phyloP scores from a whole-genome alignment of 2,329 filamentous ascomycete species.

The Trichoderma citrinoviride region DNA sequence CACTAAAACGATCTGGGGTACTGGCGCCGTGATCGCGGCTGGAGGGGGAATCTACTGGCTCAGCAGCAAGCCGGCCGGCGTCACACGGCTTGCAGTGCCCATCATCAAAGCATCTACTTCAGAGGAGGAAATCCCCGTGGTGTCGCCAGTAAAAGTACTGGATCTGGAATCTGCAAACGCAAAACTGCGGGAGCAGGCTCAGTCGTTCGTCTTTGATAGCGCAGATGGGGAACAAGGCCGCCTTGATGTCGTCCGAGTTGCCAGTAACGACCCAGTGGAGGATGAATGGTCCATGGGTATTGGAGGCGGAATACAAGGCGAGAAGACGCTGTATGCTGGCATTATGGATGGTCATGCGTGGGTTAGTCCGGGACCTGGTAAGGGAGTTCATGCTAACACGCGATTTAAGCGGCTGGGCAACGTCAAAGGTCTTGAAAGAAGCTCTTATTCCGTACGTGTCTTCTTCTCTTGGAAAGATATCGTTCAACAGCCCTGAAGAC shows the following conservation, averaged over 20 bases:
- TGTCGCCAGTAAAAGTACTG: constrained; percentile 31
- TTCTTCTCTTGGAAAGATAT: constrained; percentile 33
- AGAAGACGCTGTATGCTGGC: constrained; percentile 35
- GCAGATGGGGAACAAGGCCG: constrained; percentile 30
- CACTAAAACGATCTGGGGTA: neutral
- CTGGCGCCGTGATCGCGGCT: neutral
- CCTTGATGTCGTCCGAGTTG: constrained; percentile 35
- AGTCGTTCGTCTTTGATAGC: constrained; percentile 33
- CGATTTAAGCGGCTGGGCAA: constrained; percentile 41
- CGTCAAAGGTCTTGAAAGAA: constrained; percentile 40
- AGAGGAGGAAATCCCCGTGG: constrained; percentile 27
- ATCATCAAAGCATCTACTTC: constrained; percentile 21
- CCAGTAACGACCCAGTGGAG: constrained; percentile 39
- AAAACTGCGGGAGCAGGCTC: constrained; percentile 33
- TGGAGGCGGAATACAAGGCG: constrained; percentile 32
- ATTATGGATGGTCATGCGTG: constrained; percentile 52
- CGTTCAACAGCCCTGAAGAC: constrained; percentile 39
- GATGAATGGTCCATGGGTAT: constrained; percentile 37
- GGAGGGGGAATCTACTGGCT: neutral
- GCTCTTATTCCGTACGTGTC: constrained; percentile 45
- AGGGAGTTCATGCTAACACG: neutral
- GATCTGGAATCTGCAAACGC: constrained; percentile 32
- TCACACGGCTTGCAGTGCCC: neutral
- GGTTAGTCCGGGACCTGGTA: constrained; percentile 25
- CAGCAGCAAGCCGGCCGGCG: neutral